Percentiles rank a stretch among this genome's conserved stretches.
phyloP scores from a whole-genome alignment of 2,329 filamentous ascomycete genomes.

The Arthroderma sp. region DNA sequence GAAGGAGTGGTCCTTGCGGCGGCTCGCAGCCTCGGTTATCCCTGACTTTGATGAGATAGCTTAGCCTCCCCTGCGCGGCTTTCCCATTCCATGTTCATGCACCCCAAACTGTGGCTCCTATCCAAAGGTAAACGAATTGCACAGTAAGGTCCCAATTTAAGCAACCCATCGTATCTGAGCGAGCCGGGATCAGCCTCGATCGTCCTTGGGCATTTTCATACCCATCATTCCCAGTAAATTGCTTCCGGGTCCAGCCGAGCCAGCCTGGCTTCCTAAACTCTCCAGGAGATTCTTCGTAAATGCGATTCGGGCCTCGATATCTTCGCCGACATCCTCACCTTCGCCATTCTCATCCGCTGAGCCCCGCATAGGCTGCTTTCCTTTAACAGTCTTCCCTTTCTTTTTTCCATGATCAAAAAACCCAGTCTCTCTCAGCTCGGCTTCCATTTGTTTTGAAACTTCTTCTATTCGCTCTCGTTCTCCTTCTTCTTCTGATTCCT shows the following conservation, averaged over 20 bases:
- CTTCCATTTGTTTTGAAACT: constrained; percentile 33
- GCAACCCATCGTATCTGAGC: too few relatives aligned
- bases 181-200: constrained; percentile 22
- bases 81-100: too few relatives aligned
- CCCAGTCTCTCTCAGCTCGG: constrained; percentile 34
- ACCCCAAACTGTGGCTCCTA: not conserved
- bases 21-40: too few relatives aligned
- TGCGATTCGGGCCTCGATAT: constrained; percentile 70
- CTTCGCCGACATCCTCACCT: constrained; percentile 23
- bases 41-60: too few relatives aligned
- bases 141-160: too few relatives aligned
- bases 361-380: constrained; percentile 15
- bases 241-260: constrained; percentile 70
- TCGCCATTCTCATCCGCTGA: constrained; percentile 14
- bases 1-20: too few relatives aligned
- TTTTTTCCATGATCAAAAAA: constrained; percentile 27
- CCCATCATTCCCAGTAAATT: constrained; percentile 84
- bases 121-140: not conserved
- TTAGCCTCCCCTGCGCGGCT: too few relatives aligned
- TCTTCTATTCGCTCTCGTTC: constrained; percentile 43
- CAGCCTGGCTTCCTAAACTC: constrained; percentile 81
- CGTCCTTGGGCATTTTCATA: constrained; percentile 65
- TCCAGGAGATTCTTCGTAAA: constrained; percentile 83
- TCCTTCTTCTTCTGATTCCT: constrained; percentile 23
- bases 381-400: constrained; percentile 16